Conservation (phyloP, 2,329 filamentous ascomycete species). For the Aspergillus sclerotialis region DNA sequence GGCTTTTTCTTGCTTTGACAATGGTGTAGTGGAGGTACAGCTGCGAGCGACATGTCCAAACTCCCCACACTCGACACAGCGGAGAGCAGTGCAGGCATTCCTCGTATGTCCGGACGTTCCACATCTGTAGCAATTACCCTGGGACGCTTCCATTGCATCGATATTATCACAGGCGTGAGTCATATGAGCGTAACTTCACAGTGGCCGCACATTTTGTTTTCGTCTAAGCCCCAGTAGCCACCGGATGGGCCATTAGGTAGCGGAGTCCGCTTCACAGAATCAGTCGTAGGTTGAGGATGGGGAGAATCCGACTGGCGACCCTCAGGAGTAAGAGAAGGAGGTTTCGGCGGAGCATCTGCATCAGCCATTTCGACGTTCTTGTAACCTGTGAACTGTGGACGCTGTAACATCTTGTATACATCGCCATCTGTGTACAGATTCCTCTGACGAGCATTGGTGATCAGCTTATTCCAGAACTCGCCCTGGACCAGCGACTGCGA, state of each 20-base stretch:
- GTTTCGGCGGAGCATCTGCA: constrained; percentile 20
- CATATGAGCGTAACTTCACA: constrained; percentile 40
- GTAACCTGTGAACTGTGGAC: constrained; percentile 44
- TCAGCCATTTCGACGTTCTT: constrained; percentile 39
- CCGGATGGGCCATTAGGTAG: constrained; percentile 35
- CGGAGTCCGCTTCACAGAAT: constrained; percentile 12
- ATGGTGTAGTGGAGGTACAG: constrained; percentile 26
- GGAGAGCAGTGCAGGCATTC: constrained; percentile 30
- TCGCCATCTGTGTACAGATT: constrained; percentile 70
- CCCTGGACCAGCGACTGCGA: constrained; percentile 79
- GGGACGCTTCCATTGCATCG: constrained; percentile 30
- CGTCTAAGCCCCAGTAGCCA: constrained; percentile 37
- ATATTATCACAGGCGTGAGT: constrained; percentile 40
- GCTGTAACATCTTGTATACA: constrained; percentile 47
- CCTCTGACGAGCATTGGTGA: constrained; percentile 70
- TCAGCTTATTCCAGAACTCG: constrained; percentile 82
- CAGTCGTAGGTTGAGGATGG: constrained; percentile 19
- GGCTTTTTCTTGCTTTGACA: constrained; percentile 31
- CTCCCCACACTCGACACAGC: constrained; percentile 39
- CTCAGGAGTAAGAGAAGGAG: constrained; percentile 22
- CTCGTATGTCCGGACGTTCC: constrained; percentile 31
- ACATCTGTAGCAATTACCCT: constrained; percentile 39
- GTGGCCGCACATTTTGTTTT: constrained; percentile 34
- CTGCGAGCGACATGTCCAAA: constrained; percentile 32
- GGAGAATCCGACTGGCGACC: constrained; percentile 11